Evolutionary conservation across 1,139 yeast species (phyloP).

Genomic region (Geotrichum cucujoidarum): DNA sequence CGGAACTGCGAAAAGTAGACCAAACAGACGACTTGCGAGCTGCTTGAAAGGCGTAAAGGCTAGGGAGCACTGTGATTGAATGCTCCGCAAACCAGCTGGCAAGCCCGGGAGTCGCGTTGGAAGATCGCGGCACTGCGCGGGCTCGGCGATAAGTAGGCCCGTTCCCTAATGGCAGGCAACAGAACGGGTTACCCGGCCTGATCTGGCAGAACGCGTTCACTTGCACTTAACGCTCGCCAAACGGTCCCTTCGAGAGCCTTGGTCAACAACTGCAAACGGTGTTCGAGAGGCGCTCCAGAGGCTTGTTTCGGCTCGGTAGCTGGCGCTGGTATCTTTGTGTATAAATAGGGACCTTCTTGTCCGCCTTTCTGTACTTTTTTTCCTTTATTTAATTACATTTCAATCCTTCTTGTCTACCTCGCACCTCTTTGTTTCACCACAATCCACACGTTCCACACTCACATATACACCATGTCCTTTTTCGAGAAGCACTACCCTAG

Average conservation of each 20-base stretch:
- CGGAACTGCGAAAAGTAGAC: no score
- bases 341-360: background rate
- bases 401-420: background rate
- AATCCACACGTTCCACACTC: background rate
- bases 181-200: conserved; percentile 10
- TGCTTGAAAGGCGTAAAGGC: no score
- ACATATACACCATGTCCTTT: conserved; percentile 13
- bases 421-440: background rate
- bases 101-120: no score
- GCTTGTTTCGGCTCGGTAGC: no score
- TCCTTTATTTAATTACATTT: background rate
- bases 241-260: background rate
- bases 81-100: no score
- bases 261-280: no score
- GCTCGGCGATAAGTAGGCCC: no score
- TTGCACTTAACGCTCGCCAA: conserved; percentile 13
- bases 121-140: no score
- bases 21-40: no score
- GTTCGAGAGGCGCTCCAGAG: no score
- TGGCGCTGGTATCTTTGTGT: background rate
- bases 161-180: conserved; percentile 14
- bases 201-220: conserved; percentile 13
- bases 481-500: conserved; percentile 22
- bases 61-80: no score
- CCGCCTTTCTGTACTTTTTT: background rate